phyloP scores from a whole-genome alignment of 768 basidiomycete genomes.

The Rickenella mellea region DNA sequence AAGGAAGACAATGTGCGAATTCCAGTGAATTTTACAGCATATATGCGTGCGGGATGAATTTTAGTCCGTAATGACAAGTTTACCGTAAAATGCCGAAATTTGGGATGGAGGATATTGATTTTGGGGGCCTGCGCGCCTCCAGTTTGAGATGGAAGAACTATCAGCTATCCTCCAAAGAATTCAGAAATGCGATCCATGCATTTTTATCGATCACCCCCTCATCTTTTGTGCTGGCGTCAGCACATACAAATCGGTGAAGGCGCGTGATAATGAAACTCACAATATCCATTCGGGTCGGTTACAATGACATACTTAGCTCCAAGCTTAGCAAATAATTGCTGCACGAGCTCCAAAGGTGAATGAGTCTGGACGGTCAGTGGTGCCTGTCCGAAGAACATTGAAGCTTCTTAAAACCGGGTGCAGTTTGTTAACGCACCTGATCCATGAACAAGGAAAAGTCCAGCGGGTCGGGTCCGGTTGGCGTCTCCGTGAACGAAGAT shows the following conservation, averaged over 20 bases:
- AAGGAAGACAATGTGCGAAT: no score
- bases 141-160: background rate
- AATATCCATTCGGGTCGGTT: conserved; percentile 72
- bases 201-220: conserved; percentile 93
- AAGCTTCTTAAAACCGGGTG: background rate
- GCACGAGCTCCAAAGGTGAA: conserved; percentile 84
- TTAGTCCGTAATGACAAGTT: no score
- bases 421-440: conserved; percentile 35
- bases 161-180: conserved; percentile 47
- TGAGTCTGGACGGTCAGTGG: conserved; percentile 79
- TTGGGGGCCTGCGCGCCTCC: background rate
- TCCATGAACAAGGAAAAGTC: conserved; percentile 91
- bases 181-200: conserved; percentile 83
- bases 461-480: conserved; percentile 39
- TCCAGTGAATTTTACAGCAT: no score
- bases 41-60: no score
- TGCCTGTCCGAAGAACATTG: conserved; percentile 39
- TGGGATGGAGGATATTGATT: no score
- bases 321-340: conserved; percentile 90
- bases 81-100: background rate
- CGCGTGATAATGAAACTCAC: conserved; percentile 32
- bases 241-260: background rate
- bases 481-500: conserved; percentile 46
- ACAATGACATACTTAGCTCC: conserved; percentile 88
- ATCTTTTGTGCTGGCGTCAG: conserved; percentile 32